Evolutionary conservation across 75 land plant species (phyloP).

Genomic region (Ceratopteris richardii): DNA sequence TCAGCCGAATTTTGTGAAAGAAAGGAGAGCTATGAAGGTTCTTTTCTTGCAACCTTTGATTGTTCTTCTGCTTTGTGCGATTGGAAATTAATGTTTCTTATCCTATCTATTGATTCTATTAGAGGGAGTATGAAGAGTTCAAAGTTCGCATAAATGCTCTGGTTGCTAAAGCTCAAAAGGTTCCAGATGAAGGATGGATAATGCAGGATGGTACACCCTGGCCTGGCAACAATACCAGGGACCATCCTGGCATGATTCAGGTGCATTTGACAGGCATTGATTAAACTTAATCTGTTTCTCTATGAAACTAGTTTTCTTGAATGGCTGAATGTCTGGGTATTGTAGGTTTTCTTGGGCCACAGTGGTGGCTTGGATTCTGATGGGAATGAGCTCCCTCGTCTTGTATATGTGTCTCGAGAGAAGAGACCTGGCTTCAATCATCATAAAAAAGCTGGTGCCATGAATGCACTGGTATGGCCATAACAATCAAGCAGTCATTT

Average conservation of each 20-base stretch:
- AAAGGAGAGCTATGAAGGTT: conserved; percentile 87
- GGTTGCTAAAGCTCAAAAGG: conserved; percentile 37
- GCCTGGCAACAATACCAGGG: conserved; percentile 44
- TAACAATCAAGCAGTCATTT: background rate
- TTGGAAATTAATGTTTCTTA: background rate
- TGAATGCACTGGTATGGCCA: conserved; percentile 36
- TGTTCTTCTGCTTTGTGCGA: too few relatives aligned
- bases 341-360: conserved; percentile 35
- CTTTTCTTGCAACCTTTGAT: background rate
- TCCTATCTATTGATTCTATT: background rate
- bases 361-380: conserved; percentile 20
- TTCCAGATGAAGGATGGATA: conserved; percentile 94
- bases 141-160: conserved; percentile 42
- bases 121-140: conserved; percentile 57
- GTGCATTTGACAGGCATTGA: conserved; percentile 3
- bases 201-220: conserved; percentile 94
- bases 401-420: conserved; percentile 46
- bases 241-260: conserved; percentile 62
- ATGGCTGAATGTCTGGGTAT: too few relatives aligned
- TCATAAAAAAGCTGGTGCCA: conserved; percentile 54
- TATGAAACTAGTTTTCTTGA: too few relatives aligned
- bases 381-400: conserved; percentile 27
- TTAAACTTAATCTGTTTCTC: too few relatives aligned
- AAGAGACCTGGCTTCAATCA: conserved; percentile 26
- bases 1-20: conserved; percentile 82